Evolutionary conservation across 2,329 filamentous ascomycete species (phyloP), one percentile per base, ranked within the genome.

Genomic region (Chlorencoelia australis): DNA sequence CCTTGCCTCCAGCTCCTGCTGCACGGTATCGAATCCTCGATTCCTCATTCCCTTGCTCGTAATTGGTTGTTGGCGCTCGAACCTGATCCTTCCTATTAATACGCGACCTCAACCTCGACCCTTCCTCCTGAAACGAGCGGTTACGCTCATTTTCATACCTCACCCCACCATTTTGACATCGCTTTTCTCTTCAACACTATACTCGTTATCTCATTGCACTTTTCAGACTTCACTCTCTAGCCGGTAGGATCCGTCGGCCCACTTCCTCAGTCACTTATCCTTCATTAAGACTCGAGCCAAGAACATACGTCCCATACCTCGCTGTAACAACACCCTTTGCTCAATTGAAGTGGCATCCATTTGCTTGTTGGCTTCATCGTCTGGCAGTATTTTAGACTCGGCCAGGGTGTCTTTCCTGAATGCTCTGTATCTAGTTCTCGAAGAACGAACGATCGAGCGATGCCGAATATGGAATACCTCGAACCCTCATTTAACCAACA

Each of bases 391-490:
- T n/a, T n/a, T n/a, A n/a, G n/a, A n/a, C n/a, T n/a, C n/a, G n/a
- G n/a, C n/a, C n/a, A n/a, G n/a, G n/a, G n/a, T n/a, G n/a, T n/a
- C n/a, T n/a, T n/a, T n/a, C n/a, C n/a, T n/a, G n/a, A n/a, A n/a
- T n/a, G n/a, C n/a, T 26, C 19, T 33, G 22, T 33, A n/a, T 31
- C 32, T 15, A 15, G n/a, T 28, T 26, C 30, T n/a, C 21, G 21
- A 7, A 7, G 21, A 24, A 30, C 27, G 11, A 30, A 13, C 9
- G 11, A 13, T 28, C 39, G 37, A 41, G 19, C 32, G 14, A 47
- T 43, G 28, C 39, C 38, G 33, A 49, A 42, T 32, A 54, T 54
- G 48, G 49, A 46, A 20, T 54, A 51, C 42, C 46, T 49, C 25
- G 45, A 54, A 33, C 46, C 45, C 6, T 22, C 37, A 5, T 40